Percentiles rank a stretch among this genome's conserved stretches.
Evolutionary conservation across 768 basidiomycete species (phyloP).

Genomic region (Pleurotus eryngii): DNA sequence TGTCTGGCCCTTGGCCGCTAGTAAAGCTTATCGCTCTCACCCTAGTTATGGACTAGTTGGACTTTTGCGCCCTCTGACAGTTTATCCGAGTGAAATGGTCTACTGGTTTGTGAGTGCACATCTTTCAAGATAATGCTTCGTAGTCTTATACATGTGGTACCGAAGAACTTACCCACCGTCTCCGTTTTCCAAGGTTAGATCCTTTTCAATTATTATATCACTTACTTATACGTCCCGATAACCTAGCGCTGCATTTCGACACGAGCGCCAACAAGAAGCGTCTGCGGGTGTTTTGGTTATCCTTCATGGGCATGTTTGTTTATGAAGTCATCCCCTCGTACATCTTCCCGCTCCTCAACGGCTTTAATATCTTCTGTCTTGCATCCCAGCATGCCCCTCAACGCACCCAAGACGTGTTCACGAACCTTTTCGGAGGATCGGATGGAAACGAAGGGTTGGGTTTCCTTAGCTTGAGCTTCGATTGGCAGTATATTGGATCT

Average conservation of each 20-base stretch:
- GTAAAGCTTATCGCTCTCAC: background rate
- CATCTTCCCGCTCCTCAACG: constrained; percentile 63
- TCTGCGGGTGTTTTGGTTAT: constrained; percentile 49
- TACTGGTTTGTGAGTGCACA: constrained; percentile 46
- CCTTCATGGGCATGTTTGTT: constrained; percentile 48
- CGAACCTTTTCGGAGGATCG: constrained; percentile 64
- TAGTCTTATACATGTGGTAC: background rate
- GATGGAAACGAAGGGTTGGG: constrained; percentile 69
- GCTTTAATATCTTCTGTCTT: constrained; percentile 58
- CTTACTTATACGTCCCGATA: background rate
- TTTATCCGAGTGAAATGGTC: constrained; percentile 64
- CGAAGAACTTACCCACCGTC: constrained; percentile 54
- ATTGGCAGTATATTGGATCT: constrained; percentile 66
- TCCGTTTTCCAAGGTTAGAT: constrained; percentile 52
- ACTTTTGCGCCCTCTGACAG: constrained; percentile 52
- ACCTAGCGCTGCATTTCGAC: constrained; percentile 47
- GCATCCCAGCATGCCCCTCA: constrained; percentile 47
- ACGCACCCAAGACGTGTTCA: constrained; percentile 45
- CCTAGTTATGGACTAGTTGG: constrained; percentile 58
- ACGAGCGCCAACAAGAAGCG: constrained; percentile 41
- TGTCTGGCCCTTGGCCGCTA: background rate
- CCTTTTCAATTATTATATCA: too few species aligned
- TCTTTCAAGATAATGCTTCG: background rate
- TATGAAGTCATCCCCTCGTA: constrained; percentile 54
- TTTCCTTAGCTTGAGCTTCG: constrained; percentile 56